Base-by-base conservation (phyloP, 2,329 filamentous ascomycete species). In the Lachnellula cervina region DNA sequence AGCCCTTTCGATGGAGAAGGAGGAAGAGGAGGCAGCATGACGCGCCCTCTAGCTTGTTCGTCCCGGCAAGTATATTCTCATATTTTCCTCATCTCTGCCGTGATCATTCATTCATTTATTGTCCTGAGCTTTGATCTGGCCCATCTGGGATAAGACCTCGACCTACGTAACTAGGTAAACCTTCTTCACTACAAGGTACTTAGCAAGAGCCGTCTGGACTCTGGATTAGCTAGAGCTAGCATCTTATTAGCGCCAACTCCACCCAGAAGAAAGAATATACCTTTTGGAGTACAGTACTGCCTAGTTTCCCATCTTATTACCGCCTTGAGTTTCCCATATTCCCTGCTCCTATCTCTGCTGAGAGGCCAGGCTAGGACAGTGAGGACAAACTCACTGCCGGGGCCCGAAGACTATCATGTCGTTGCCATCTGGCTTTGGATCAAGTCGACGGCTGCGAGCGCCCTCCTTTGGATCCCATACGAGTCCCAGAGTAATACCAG, bases 401-500 rank as follows among this genome's bases (percentile, higher is more conserved):
- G 17, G 19, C 14, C 16, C 11, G 11, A 37, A 19, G n/a, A 37
- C 34, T 44, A 38, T 23, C 42, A 68, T 68, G 66, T 67, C 64
- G 38, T 54, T 63, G 21, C 59, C 65, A 45, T 59, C 63, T 38
- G 58, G 38, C 14, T 57, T 58, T 28, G 57, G 56, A 5, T 56
- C 66, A 19, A 13, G 43, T 42, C 59, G 64, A 51, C 55, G 54
- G 54, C 35, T 52, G 17, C 58, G 61, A 51, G 58, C 62, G 19
- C 54, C 56, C 35, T 68, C 65, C 17, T 49, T 58, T 4, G 56
- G 57, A 37, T 66, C 66, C 16, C 59, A 60, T 54, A 64, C 67
- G 2, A 65, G 62, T 59, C 64, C 66, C n/a, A 55, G 59, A 25
- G 43, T 59, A 1, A 68, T 68, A 35, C 64, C 67, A 42, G 57